phyloP scores from a whole-genome alignment of 2,329 filamentous ascomycete genomes.

The Curvularia sp. region DNA sequence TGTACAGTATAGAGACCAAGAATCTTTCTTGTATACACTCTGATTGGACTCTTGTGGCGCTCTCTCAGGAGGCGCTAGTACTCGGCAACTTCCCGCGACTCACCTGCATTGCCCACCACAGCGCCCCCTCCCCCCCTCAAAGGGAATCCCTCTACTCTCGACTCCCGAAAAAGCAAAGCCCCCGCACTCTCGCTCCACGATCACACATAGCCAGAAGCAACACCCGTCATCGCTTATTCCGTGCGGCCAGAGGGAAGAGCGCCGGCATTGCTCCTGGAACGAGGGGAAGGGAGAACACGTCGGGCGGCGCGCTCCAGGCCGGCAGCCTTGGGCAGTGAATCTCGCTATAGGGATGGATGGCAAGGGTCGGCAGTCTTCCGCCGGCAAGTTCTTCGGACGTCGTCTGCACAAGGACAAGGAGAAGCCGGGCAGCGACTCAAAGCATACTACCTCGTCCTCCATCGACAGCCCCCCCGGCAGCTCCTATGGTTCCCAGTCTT shows the following conservation, averaged over 20 bases:
- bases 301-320: slow-evolving; percentile 20
- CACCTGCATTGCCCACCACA: slow-evolving; percentile 25
- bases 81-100: slow-evolving; percentile 31
- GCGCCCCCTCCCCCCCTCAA: slow-evolving; percentile 11
- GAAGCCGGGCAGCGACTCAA: slow-evolving; percentile 21
- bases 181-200: slow-evolving; percentile 28
- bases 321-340: slow-evolving; percentile 23
- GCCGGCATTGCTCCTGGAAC: neutral
- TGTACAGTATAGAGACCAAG: too few relatives aligned
- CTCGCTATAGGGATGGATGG: slow-evolving; percentile 61
- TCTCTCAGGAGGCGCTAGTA: slow-evolving; percentile 15
- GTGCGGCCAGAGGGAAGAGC: slow-evolving; percentile 1
- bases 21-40: too few relatives aligned
- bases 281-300: slow-evolving; percentile 18
- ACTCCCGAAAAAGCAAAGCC: slow-evolving; percentile 3
- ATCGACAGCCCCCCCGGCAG: slow-evolving; percentile 68
- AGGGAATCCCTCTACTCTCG: slow-evolving; percentile 4
- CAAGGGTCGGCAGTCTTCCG: slow-evolving; percentile 83
- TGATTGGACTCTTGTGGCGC: neutral
- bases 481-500: slow-evolving; percentile 71
- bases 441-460: slow-evolving; percentile 62
- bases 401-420: slow-evolving; percentile 75
- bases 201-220: neutral
- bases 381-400: slow-evolving; percentile 85
- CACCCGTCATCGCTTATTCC: slow-evolving; percentile 1